Conservation (phyloP, 352 stramenopile species). For the Phytophthora meadii region DNA sequence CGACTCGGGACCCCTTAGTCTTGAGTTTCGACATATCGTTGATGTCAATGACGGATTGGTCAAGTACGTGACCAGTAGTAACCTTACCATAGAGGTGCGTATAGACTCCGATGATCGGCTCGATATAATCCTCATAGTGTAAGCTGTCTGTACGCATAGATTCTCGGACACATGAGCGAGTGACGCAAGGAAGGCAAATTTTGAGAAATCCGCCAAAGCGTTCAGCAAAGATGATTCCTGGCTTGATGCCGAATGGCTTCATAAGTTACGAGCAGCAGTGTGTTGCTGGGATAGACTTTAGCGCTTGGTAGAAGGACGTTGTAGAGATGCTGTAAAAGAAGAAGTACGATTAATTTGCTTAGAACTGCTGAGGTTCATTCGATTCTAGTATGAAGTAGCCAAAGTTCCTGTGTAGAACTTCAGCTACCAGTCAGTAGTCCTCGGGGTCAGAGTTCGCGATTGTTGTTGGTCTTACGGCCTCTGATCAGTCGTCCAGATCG, state of each 20-base stretch:
- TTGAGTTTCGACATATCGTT: slow-evolving; percentile 46
- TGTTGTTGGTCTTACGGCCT: too few relatives aligned
- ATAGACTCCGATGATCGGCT: neutral
- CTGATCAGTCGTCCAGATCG: too few relatives aligned
- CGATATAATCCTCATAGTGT: too few relatives aligned
- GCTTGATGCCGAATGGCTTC: slow-evolving; percentile 14
- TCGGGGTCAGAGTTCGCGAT: too few relatives aligned
- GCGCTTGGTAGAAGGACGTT: too few relatives aligned
- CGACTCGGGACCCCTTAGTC: slow-evolving; percentile 16
- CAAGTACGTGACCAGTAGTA: slow-evolving; percentile 56
- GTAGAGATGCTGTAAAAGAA: too few relatives aligned
- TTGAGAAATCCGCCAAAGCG: slow-evolving; percentile 4
- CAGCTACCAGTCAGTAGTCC: too few relatives aligned
- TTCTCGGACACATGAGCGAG: slow-evolving; percentile 29
- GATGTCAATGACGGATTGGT: slow-evolving; percentile 60
- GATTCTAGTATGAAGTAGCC: too few relatives aligned
- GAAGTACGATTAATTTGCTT: too few relatives aligned
- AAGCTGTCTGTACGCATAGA: slow-evolving; percentile 11
- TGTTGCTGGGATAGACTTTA: too few relatives aligned
- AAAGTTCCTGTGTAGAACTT: too few relatives aligned
- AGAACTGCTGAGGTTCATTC: too few relatives aligned
- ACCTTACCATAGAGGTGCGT: slow-evolving; percentile 56
- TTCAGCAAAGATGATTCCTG: neutral
- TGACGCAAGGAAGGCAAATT: neutral
- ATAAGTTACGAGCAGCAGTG: neutral